Conservation (phyloP, 345 rosid species). For the Mallotus nudiflorus region DNA sequence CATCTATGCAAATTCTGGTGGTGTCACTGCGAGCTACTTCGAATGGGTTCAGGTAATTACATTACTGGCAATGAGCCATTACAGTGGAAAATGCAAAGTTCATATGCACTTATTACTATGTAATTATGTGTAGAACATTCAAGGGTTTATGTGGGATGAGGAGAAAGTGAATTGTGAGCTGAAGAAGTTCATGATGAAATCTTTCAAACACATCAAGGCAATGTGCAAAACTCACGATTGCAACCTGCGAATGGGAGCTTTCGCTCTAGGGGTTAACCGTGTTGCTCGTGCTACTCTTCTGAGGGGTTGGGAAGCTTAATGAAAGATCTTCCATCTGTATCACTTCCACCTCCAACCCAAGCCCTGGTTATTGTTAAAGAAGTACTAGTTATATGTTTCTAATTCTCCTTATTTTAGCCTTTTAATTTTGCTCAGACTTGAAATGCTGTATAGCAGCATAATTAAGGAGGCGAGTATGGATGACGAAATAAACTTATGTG, state of each 20-base stretch:
- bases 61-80: too few relatives aligned
- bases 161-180: slow-evolving; percentile 29
- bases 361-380: neutral
- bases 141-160: slow-evolving; percentile 36
- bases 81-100: too few relatives aligned
- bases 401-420: neutral
- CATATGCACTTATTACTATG: too few relatives aligned
- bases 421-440: neutral
- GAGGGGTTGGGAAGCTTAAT: slow-evolving; percentile 27
- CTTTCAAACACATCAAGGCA: slow-evolving; percentile 21
- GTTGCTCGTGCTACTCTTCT: slow-evolving; percentile 29
- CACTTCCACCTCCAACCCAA: neutral
- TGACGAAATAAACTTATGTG: neutral
- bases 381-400: neutral
- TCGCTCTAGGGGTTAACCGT: slow-evolving; percentile 23
- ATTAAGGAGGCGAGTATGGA: neutral
- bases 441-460: neutral
- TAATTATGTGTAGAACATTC: slow-evolving; percentile 18
- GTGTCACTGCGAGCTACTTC: slow-evolving; percentile 30
- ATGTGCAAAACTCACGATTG: slow-evolving; percentile 27
- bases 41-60: slow-evolving; percentile 30
- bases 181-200: slow-evolving; percentile 24
- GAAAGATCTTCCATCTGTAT: neutral
- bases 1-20: slow-evolving; percentile 30
- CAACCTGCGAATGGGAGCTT: slow-evolving; percentile 32